Conservation (phyloP, 768 basidiomycete species). For the Rhodotorula sphaerocarpa region DNA sequence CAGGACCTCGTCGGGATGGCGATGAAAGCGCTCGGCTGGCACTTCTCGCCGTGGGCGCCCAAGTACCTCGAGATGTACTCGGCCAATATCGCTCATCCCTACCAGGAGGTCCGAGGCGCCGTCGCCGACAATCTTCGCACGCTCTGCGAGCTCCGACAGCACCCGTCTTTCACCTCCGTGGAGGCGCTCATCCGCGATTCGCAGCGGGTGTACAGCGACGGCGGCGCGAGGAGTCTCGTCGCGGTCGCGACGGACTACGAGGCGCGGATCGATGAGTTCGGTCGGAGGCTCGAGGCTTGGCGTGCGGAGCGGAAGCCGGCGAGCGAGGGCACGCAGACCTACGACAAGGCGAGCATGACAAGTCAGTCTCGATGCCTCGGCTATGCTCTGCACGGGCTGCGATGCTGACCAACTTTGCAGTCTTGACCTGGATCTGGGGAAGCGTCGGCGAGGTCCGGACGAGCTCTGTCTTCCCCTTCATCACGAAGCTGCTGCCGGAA, state of each 20-base stretch:
- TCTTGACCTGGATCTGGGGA: conserved; percentile 39
- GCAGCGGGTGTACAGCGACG: conserved; percentile 2
- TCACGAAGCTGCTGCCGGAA: conserved; percentile 35
- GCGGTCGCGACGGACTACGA: conserved; percentile 35
- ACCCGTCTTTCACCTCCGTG: conserved; percentile 38
- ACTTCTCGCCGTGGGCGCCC: conserved; percentile 70
- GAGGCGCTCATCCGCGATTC: conserved; percentile 34
- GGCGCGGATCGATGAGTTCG: conserved; percentile 32
- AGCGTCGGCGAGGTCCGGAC: conserved; percentile 34
- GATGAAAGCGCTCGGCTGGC: conserved; percentile 60
- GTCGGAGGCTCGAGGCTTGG: conserved; percentile 25
- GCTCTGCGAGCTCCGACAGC: conserved; percentile 36
- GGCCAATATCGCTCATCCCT: conserved; percentile 10
- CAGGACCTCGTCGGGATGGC: conserved; percentile 33
- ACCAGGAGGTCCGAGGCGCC: conserved; percentile 50
- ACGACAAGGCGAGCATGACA: conserved; percentile 38
- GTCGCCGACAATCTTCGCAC: conserved; percentile 38
- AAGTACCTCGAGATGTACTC: conserved; percentile 51
- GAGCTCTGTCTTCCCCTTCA: conserved; percentile 36
- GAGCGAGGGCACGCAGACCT: conserved; percentile 34
- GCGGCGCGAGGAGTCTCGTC: conserved; percentile 24
- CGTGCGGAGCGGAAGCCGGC: conserved; percentile 35
- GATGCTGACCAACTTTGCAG: neutral
- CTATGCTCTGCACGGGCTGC: neutral
- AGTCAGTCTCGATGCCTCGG: conserved; percentile 1